These are phyloP conservation scores for Hirsutella rhossiliensis DNA, from an alignment of 2,329 filamentous ascomycete genomes.

Conservation along the genomic window DNA sequence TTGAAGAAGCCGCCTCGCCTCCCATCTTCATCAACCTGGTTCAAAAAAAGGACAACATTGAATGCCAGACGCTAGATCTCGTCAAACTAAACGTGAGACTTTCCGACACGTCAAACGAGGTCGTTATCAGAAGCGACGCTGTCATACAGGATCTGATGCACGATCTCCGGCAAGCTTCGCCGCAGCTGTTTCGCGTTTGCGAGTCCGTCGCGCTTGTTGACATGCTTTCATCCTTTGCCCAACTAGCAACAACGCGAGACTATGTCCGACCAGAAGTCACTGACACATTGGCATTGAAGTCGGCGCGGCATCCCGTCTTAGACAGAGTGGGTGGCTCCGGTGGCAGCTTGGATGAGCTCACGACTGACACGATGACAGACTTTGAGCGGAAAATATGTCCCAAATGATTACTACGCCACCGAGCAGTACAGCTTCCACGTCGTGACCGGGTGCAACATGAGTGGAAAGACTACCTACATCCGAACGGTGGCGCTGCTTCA, in stretches of 20 bases:
- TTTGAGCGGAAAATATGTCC: conserved; percentile 57
- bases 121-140: conserved; percentile 70
- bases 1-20: conserved; percentile 49
- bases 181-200: conserved; percentile 68
- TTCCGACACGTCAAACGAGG: conserved; percentile 69
- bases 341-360: neutral
- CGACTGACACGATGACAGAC: conserved; percentile 24
- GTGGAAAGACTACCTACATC: conserved; percentile 93
- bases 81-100: conserved; percentile 73
- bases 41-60: conserved; percentile 60
- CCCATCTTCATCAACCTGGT: conserved; percentile 66
- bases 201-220: conserved; percentile 81
- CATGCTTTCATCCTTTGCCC: conserved; percentile 68
- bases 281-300: conserved; percentile 57
- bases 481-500: conserved; percentile 70
- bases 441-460: conserved; percentile 96
- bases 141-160: conserved; percentile 61
- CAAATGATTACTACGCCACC: conserved; percentile 83
- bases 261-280: conserved; percentile 57
- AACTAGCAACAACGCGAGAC: conserved; percentile 51
- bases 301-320: conserved; percentile 65
- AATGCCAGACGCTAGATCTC: conserved; percentile 78
- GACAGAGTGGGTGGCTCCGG: conserved; percentile 41
- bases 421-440: conserved; percentile 78
- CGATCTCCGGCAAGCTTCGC: conserved; percentile 59